Evolutionary conservation across 1,284 basidiomycete genomes (phyloP).

Genomic region (Calocybe gambosa): DNA sequence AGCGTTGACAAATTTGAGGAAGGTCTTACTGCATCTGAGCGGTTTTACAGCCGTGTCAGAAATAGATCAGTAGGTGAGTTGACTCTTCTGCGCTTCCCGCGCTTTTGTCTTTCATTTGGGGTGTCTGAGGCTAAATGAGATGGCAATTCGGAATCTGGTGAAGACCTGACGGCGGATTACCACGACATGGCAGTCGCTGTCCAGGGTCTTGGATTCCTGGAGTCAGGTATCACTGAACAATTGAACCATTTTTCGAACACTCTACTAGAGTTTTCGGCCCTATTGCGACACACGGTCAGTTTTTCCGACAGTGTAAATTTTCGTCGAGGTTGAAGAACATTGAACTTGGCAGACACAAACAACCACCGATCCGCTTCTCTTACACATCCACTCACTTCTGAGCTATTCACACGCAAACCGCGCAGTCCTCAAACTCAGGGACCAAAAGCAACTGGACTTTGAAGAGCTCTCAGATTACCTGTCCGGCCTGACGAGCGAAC

Average conservation of each 20-base stretch:
- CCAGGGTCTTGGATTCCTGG: conserved; percentile 94
- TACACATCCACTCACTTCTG: conserved; percentile 84
- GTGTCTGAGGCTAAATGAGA: conserved; percentile 77
- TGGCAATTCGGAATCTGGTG: conserved; percentile 65
- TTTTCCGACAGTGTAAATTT: background rate
- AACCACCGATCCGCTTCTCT: conserved; percentile 82
- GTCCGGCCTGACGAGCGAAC: conserved; percentile 84
- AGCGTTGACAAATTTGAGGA: conserved; percentile 95
- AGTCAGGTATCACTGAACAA: conserved; percentile 96
- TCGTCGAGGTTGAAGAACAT: conserved; percentile 5
- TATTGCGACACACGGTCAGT: conserved; percentile 76
- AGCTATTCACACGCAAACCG: conserved; percentile 88
- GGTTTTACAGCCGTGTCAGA: conserved; percentile 71
- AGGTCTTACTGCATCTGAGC: conserved; percentile 74
- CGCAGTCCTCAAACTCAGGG: conserved; percentile 87
- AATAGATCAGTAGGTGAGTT: conserved; percentile 82
- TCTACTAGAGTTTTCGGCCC: conserved; percentile 85
- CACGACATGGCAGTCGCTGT: conserved; percentile 94
- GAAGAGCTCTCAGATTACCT: conserved; percentile 97
- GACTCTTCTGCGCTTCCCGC: conserved; percentile 15
- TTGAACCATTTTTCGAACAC: conserved; percentile 95
- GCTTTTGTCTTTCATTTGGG: conserved; percentile 26
- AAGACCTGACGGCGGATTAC: conserved; percentile 95
- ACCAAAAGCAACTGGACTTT: conserved; percentile 98
- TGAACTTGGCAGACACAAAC: conserved; percentile 60